A percentile compares a stretch with the other conserved stretches of the same genome.
Conservation (phyloP, 805 yeast species). For the Starmerella vitae region DNA sequence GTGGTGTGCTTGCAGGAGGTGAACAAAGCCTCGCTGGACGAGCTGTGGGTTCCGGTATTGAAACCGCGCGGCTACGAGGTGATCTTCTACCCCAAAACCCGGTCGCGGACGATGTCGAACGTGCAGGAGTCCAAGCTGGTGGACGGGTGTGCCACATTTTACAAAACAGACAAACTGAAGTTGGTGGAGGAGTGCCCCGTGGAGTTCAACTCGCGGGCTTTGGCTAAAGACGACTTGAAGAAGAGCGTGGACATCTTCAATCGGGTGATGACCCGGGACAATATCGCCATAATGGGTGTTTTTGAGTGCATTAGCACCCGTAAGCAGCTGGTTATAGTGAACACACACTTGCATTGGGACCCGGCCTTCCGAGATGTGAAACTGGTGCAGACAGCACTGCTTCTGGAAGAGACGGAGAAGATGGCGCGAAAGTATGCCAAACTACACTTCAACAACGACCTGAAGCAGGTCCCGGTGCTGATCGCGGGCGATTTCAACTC, state of each 20-base stretch:
- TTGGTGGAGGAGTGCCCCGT: slow-evolving; percentile 57
- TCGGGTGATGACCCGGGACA: slow-evolving; percentile 91
- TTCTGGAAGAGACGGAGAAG: slow-evolving; percentile 72
- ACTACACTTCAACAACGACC: slow-evolving; percentile 31
- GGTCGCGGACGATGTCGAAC: slow-evolving; percentile 74
- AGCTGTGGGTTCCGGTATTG: slow-evolving; percentile 70
- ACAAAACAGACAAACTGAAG: slow-evolving; percentile 52
- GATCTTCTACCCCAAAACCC: slow-evolving; percentile 69
- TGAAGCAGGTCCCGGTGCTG: slow-evolving; percentile 53
- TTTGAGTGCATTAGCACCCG: slow-evolving; percentile 64
- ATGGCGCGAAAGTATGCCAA: slow-evolving; percentile 39
- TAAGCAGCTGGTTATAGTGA: slow-evolving; percentile 58
- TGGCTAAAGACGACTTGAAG: slow-evolving; percentile 55
- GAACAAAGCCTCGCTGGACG: slow-evolving; percentile 73
- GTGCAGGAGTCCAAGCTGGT: slow-evolving; percentile 73
- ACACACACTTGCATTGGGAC: slow-evolving; percentile 97
- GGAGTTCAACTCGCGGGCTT: slow-evolving; percentile 52
- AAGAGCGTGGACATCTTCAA: slow-evolving; percentile 90
- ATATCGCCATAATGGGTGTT: slow-evolving; percentile 66
- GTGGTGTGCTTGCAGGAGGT: slow-evolving; percentile 90
- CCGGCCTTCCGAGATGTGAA: slow-evolving; percentile 93
- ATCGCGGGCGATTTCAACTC: slow-evolving; percentile 97
- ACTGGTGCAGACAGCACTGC: slow-evolving; percentile 84
- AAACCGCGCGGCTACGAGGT: slow-evolving; percentile 65
- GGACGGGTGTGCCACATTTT: slow-evolving; percentile 97